Evolutionary conservation across 1,139 yeast genomes (phyloP), one percentile per base, ranked within the genome.

Genomic region (Magnusiomyces suaveolens): DNA sequence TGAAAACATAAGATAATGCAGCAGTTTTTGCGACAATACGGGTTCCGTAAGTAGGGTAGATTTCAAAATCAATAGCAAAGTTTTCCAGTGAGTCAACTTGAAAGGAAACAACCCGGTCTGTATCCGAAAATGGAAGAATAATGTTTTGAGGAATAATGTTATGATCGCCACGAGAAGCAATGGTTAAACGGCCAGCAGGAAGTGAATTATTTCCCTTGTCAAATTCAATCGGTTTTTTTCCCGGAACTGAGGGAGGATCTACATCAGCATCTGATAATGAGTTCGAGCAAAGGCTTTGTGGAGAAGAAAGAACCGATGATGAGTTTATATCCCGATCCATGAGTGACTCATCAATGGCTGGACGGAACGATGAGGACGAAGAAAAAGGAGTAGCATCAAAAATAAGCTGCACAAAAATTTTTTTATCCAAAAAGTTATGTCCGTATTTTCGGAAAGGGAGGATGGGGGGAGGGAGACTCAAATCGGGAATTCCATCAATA

Each of bases 1-100:
- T 62, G 74, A 84, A 76, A 62, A 83, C 62, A 71, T 76, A 68
- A 0, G 83, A 72, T 53, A 86, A 73, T 0, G 89, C 92, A 0
- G 95, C 83, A 0, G 97, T 80, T 64, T 90, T 90, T 2, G 97
- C 97, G 54, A 92, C 84, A 55, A 90, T 73, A 59, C 95, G 79
- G 0, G 97, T 89, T 36, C 98, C 98, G 71, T 88, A 92, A 18
- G 92, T 87, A 0, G 98, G 97, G 69, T 85, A 90, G 20, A 92
- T 79, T 67, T 92, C 98, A 67, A 92, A 87, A 66, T 89, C 96
- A 57, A 92, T 80, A 25, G 84, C 75, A 65, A 92, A 87, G 52
- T 82, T 81, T 6, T 88, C 83, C 54, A 90, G 79, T 1, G 85
- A 75, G 63, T 87, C 95, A 10, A 94, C 82, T 68, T 92, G 97